Conservation (phyloP, 1,284 basidiomycete species). For the Ganoderma boninense region DNA sequence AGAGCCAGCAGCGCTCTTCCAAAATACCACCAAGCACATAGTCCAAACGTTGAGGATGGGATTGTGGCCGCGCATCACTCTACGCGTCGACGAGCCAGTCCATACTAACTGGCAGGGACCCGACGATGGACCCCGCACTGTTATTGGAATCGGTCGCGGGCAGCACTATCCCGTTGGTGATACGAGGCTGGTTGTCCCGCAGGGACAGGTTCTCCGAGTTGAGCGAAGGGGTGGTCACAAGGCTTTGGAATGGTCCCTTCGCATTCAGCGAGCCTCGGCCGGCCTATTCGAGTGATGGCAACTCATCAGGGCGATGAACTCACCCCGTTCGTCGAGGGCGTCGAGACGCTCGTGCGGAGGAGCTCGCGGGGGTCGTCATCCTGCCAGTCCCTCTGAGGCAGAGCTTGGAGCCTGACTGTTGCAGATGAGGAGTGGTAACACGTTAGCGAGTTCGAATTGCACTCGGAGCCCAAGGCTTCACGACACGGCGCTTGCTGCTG, state of each 20-base stretch:
- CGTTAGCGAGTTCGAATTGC: conserved; percentile 21
- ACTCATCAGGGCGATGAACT: conserved; percentile 45
- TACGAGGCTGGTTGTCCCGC: background rate
- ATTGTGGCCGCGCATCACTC: conserved; percentile 5
- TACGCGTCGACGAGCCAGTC: conserved; percentile 38
- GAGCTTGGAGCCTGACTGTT: conserved; percentile 7
- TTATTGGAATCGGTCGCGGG: background rate
- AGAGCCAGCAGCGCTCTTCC: background rate
- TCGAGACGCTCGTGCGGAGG: conserved; percentile 27
- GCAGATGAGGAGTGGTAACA: conserved; percentile 25
- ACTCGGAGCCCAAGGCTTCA: conserved; percentile 13
- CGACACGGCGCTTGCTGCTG: conserved; percentile 21
- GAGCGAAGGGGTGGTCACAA: conserved; percentile 35
- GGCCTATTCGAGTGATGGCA: conserved; percentile 77
- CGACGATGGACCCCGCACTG: conserved; percentile 5
- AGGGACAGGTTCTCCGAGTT: conserved; percentile 22
- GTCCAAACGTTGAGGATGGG: conserved; percentile 1
- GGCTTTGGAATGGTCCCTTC: conserved; percentile 40
- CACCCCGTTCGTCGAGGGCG: conserved; percentile 23
- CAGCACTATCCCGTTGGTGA: background rate
- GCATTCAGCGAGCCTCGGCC: conserved; percentile 64
- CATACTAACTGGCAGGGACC: conserved; percentile 37
- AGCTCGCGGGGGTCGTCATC: conserved; percentile 24
- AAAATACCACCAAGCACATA: background rate
- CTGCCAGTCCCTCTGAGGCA: conserved; percentile 25